Percentiles rank a stretch among this genome's conserved stretches.
Conservation (phyloP, 257 asterid species). For the Nicotiana noctiflora region DNA sequence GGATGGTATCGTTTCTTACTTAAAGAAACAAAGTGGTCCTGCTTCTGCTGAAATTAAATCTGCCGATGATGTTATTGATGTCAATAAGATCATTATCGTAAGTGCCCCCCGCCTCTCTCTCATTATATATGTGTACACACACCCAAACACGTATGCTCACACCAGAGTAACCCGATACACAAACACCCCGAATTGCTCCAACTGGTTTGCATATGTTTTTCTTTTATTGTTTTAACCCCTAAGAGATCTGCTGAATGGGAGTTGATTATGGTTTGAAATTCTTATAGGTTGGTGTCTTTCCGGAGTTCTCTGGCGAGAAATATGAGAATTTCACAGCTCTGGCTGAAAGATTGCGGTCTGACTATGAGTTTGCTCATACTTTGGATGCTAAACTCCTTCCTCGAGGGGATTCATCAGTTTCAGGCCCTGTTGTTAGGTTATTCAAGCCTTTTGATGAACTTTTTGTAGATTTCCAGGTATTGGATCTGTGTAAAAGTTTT, state of each 20-base stretch:
- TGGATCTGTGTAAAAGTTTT: neutral
- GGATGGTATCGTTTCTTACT: slow-evolving; percentile 63
- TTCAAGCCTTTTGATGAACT: slow-evolving; percentile 95
- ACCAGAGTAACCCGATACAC: neutral
- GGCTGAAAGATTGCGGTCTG: slow-evolving; percentile 81
- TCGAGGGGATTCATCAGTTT: slow-evolving; percentile 66
- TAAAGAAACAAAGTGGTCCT: slow-evolving; percentile 84
- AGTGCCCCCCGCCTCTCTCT: slow-evolving; percentile 16
- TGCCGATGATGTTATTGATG: slow-evolving; percentile 49
- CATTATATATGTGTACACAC: neutral
- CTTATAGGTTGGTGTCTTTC: slow-evolving; percentile 78
- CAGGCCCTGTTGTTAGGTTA: slow-evolving; percentile 77
- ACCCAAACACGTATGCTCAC: neutral
- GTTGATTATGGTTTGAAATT: neutral
- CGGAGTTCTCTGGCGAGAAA: slow-evolving; percentile 84
- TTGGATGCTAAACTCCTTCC: slow-evolving; percentile 72
- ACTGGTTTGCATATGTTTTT: neutral
- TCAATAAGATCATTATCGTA: slow-evolving; percentile 62
- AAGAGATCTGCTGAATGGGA: neutral
- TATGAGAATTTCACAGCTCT: slow-evolving; percentile 70
- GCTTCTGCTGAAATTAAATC: slow-evolving; percentile 67
- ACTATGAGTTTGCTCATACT: slow-evolving; percentile 72
- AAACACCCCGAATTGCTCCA: neutral
- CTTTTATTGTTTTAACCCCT: neutral
- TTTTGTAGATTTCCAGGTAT: slow-evolving; percentile 69